phyloP scores from a whole-genome alignment of 371 early-diverging fungal genomes.

The Blakeslea trispora region DNA sequence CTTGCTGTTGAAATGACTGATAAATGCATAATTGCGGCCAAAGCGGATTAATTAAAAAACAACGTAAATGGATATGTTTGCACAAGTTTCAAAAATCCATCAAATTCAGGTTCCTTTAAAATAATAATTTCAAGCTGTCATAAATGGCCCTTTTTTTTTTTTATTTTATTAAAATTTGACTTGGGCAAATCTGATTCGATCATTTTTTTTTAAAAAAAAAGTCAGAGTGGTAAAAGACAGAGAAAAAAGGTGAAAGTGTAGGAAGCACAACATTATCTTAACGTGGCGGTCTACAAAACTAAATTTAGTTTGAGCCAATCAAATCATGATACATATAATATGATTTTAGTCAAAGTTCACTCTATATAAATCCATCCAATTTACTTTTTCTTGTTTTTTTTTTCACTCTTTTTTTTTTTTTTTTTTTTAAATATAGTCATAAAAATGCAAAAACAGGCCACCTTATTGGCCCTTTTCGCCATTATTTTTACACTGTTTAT shows the following conservation, averaged over 20 bases:
- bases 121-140: no score
- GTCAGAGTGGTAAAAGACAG: background rate
- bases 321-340: constrained; percentile 42
- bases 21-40: no score
- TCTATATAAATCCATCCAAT: constrained; percentile 9
- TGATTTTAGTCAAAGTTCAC: constrained; percentile 9
- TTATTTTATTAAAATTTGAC: constrained; percentile 18
- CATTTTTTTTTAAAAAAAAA: constrained; percentile 1
- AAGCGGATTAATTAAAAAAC: no score
- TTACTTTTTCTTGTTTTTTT: constrained; percentile 17
- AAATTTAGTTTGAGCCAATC: constrained; percentile 35
- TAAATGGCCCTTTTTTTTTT: no score
- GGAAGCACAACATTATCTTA: background rate
- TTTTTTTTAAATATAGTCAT: constrained; percentile 21
- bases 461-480: constrained; percentile 50
- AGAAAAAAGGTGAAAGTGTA: background rate
- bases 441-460: constrained; percentile 48
- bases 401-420: constrained; percentile 26
- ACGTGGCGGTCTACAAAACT: constrained; percentile 18
- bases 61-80: no score
- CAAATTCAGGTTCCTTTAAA: no score
- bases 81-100: no score
- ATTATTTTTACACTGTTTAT: constrained; percentile 42
- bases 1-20: no score
- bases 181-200: constrained; percentile 31